These are phyloP conservation scores for Ogataea pignaliae DNA, from an alignment of 805 yeast species.

Conservation along the genomic window DNA sequence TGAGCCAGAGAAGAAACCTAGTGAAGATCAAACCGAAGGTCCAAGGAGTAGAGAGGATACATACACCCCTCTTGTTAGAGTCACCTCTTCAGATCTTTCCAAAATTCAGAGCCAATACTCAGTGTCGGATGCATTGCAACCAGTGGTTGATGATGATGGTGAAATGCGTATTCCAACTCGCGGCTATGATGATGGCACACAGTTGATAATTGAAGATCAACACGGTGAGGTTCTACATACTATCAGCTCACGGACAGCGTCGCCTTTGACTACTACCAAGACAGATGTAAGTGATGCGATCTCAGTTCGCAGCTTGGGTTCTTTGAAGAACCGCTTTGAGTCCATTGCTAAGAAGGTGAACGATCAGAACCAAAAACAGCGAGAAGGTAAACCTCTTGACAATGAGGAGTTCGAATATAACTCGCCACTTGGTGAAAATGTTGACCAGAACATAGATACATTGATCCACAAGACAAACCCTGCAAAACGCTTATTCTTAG, in stretches of 20 bases:
- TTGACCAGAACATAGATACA: slow-evolving; percentile 10
- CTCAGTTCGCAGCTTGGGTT: slow-evolving; percentile 17
- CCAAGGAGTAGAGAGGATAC: slow-evolving; percentile 4
- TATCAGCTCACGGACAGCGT: slow-evolving; percentile 26
- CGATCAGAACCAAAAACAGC: background rate
- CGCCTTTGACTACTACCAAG: background rate
- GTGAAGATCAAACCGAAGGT: slow-evolving; percentile 5
- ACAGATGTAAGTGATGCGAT: background rate
- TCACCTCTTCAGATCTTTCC: slow-evolving; percentile 10
- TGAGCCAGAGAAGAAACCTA: slow-evolving; percentile 1
- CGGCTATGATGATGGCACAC: slow-evolving; percentile 66
- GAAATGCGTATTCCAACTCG: slow-evolving; percentile 30
- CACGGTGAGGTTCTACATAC: slow-evolving; percentile 76
- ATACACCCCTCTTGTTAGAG: slow-evolving; percentile 7
- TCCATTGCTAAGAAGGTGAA: background rate
- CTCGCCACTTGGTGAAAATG: slow-evolving; percentile 1
- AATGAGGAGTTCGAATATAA: slow-evolving; percentile 1
- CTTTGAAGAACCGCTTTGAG: slow-evolving; percentile 12
- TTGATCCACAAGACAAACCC: slow-evolving; percentile 13
- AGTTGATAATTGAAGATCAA: slow-evolving; percentile 73
- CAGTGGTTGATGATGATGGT: slow-evolving; percentile 32
- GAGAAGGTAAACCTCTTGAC: background rate
- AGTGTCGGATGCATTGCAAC: slow-evolving; percentile 24
- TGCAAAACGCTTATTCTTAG: slow-evolving; percentile 10
- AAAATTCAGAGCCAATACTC: slow-evolving; percentile 15